Conservation (phyloP, 805 yeast species). For the Candida nemodendra region DNA sequence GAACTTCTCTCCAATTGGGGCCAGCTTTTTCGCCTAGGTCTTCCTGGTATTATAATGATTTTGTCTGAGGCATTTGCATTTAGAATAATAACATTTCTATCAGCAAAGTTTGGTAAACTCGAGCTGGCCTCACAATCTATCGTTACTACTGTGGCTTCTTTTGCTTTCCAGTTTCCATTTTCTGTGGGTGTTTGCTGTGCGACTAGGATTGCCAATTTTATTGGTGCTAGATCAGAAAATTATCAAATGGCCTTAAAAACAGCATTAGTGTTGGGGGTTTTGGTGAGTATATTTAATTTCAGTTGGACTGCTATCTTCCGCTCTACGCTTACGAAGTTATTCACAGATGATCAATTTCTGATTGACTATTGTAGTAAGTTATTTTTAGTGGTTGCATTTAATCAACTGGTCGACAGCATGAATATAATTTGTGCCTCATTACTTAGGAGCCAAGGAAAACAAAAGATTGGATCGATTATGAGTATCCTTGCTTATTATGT, state of each 20-base stretch:
- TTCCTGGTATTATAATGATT: constrained; percentile 55
- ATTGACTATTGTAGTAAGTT: constrained; percentile 39
- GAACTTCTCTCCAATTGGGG: constrained; percentile 42
- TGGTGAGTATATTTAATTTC: constrained; percentile 38
- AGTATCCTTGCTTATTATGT: constrained; percentile 46
- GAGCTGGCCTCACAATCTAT: constrained; percentile 54
- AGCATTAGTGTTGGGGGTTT: constrained; percentile 32
- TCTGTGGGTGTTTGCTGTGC: constrained; percentile 51
- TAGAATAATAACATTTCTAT: constrained; percentile 49
- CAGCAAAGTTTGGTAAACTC: constrained; percentile 46
- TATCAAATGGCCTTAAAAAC: constrained; percentile 39
- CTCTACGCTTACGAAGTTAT: constrained; percentile 38
- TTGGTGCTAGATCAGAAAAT: constrained; percentile 44
- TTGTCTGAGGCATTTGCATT: constrained; percentile 57
- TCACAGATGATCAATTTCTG: constrained; percentile 40
- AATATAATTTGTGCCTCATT: constrained; percentile 47
- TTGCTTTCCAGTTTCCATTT: constrained; percentile 52
- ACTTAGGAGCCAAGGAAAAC: constrained; percentile 55
- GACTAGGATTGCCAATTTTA: constrained; percentile 52
- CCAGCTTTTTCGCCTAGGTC: constrained; percentile 43
- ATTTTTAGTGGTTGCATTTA: constrained; percentile 45
- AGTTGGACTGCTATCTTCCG: constrained; percentile 38
- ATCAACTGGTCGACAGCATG: constrained; percentile 48
- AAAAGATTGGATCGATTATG: constrained; percentile 48
- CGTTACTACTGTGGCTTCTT: constrained; percentile 46